These are phyloP conservation scores for Spergularia azorica DNA, from an alignment of 179 eudicot genomes.

Conservation along the genomic window DNA sequence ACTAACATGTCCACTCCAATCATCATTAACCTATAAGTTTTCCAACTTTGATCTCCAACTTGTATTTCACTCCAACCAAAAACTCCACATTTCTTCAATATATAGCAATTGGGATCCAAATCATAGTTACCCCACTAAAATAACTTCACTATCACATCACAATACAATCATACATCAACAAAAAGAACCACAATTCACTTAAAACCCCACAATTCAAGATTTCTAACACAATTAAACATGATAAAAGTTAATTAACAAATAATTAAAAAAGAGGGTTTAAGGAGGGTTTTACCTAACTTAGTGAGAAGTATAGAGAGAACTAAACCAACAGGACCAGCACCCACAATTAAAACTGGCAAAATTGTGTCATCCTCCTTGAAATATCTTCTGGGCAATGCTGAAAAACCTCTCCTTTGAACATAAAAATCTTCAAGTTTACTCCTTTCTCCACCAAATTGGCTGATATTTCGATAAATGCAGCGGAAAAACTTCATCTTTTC, in stretches of 20 bases:
- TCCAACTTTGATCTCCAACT: not conserved
- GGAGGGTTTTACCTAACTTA: slow-evolving; percentile 66
- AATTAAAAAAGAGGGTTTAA: slow-evolving; percentile 8
- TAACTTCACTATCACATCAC: slow-evolving; percentile 7
- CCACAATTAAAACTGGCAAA: slow-evolving; percentile 85
- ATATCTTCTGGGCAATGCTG: slow-evolving; percentile 8
- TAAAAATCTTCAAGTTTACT: slow-evolving; percentile 9
- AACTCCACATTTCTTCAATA: not conserved
- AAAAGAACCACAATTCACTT: not conserved
- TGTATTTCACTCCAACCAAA: slow-evolving; percentile 1
- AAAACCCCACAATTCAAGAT: not conserved
- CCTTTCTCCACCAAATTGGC: not conserved
- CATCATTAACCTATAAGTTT: not conserved
- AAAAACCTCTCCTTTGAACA: slow-evolving; percentile 18
- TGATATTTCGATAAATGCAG: not conserved
- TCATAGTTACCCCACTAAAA: not conserved
- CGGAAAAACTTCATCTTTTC: slow-evolving; percentile 22
- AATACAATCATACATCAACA: not conserved
- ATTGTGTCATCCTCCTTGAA: slow-evolving; percentile 36
- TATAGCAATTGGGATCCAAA: not conserved
- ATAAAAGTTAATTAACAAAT: no score
- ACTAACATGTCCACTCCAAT: not conserved
- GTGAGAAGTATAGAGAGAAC: slow-evolving; percentile 76
- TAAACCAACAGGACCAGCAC: slow-evolving; percentile 96
- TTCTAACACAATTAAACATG: not conserved